A percentile compares a stretch with the other conserved stretches of the same genome.
Conservation (phyloP, 805 yeast species). For the Candida xiaguanensis region DNA sequence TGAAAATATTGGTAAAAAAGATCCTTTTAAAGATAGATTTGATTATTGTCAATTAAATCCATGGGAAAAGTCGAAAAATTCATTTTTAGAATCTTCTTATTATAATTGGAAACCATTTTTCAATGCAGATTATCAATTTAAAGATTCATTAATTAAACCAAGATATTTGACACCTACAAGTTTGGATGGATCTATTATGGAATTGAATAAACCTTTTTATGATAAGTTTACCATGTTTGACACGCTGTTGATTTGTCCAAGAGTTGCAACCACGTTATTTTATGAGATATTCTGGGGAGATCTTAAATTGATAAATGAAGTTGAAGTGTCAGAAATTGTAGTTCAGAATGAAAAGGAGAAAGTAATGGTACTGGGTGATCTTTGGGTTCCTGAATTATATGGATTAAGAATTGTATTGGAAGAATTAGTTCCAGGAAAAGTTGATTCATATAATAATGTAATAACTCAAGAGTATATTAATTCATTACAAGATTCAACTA, state of each 20-base stretch:
- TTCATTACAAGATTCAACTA: constrained; percentile 3
- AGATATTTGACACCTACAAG: constrained; percentile 19
- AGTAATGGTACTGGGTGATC: constrained; percentile 20
- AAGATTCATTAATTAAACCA: constrained; percentile 42
- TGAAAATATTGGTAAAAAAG: constrained; percentile 11
- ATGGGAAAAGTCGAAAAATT: constrained; percentile 9
- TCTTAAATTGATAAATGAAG: constrained; percentile 18
- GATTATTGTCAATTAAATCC: constrained; percentile 31
- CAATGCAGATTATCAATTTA: constrained; percentile 39
- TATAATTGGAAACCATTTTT: constrained; percentile 41
- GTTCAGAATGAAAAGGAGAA: constrained; percentile 12
- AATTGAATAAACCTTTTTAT: constrained; percentile 24
- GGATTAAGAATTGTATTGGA: constrained; percentile 49
- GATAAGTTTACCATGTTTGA: constrained; percentile 24
- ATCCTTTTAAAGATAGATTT: constrained; percentile 18
- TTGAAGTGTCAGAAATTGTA: constrained; percentile 21
- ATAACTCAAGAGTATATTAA: constrained; percentile 25
- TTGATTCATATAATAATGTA: constrained; percentile 37
- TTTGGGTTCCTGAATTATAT: constrained; percentile 37
- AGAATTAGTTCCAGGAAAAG: constrained; percentile 30
- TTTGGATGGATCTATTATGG: constrained; percentile 26
- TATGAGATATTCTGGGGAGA: constrained; percentile 30
- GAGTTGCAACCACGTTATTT: constrained; percentile 20
- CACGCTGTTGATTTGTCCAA: constrained; percentile 26
- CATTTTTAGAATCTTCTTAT: constrained; percentile 33